These are phyloP conservation scores for Russula emetica DNA, from an alignment of 768 basidiomycete genomes.

Conservation along the genomic window DNA sequence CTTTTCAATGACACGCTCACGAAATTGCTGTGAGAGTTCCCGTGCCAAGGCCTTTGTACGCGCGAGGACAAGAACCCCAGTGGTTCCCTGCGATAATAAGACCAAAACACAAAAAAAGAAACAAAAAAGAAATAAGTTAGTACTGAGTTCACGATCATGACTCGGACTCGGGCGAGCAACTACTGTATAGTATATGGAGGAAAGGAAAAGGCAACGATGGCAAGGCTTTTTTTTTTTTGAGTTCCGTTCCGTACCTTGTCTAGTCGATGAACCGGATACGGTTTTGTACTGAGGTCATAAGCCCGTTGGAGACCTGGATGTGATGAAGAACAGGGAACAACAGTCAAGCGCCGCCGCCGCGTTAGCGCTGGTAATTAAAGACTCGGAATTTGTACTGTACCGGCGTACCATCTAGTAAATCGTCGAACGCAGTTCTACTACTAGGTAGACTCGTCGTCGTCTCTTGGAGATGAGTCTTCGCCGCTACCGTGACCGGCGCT, in stretches of 20 bases:
- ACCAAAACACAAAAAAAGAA: too few relatives aligned
- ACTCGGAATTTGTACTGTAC: not conserved
- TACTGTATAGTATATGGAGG: too few relatives aligned
- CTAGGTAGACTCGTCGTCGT: not conserved
- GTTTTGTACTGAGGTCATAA: conserved; percentile 2
- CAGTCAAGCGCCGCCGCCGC: too few relatives aligned
- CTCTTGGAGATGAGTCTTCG: not conserved
- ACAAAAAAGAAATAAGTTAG: not conserved
- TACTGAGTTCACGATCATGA: too few relatives aligned
- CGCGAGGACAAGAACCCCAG: conserved; percentile 25
- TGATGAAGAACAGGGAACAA: not conserved
- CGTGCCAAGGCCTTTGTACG: conserved; percentile 19
- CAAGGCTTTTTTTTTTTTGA: too few relatives aligned
- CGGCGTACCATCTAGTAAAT: conserved; percentile 14
- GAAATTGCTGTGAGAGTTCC: conserved; percentile 27
- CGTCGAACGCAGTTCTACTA: conserved; percentile 1
- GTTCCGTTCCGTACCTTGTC: conserved; percentile 24
- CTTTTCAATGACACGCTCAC: conserved; percentile 17
- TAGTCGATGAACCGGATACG: conserved; percentile 27
- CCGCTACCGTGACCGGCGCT: not conserved
- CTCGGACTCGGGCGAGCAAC: too few relatives aligned
- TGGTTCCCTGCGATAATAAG: conserved; percentile 23
- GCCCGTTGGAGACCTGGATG: conserved; percentile 14
- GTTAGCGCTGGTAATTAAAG: too few relatives aligned
- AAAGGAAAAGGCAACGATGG: too few relatives aligned